Base-by-base conservation (phyloP, 2,329 filamentous ascomycete species). In the Ophiosphaerella narmari region DNA sequence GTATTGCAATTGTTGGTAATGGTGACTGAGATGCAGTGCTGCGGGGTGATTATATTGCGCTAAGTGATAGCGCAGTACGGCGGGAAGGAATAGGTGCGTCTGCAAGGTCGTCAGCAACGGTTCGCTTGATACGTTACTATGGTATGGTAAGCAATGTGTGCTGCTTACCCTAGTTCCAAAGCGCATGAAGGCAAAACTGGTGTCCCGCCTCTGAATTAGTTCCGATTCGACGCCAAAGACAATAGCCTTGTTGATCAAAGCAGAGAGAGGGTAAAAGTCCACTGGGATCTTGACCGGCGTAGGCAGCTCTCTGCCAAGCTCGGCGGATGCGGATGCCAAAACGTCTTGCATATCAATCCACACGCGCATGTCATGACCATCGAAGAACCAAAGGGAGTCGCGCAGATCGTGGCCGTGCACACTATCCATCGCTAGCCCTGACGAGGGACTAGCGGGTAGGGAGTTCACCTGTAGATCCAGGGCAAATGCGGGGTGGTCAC, bases 211-310 rank as follows among this genome's bases (percentile, higher is more conserved):
- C 74, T 97, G 93, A n/a, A 96, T 86, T 53, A 97, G 79, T 62
- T 97, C 94, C 0, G 92, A 87, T 69, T 99, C 94, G 11, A 97
- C 85, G 0, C 94, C 94, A 43, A 97, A 80, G 2, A 97, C 80
- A 50, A 97, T 90, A 1, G 90, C 93, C 71, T 97, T 97, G 50
- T 86, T 87, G n/a, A 96, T 77, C 4, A 97, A 77, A 2, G 93
- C 84, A 1, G 92, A 96, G 12, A 97, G 77, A 0, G 94, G 94
- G 66, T 97, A 97, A 72, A 97, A 99, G 72, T 99, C 94, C n/a
- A 96, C 80, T 0, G 88, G 83, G 47, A 97, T 85, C 21, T 87
- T 84, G 9, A 96, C 86, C 2, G 90, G 84, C 7, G 83, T 80
- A 2, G 90, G 88, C 3, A 95, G 73, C 44, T 95, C 90, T 54